Percentiles rank a stretch among this genome's conserved stretches.
phyloP scores from a whole-genome alignment of 345 rosid genomes.

The Arabidopsis suecica region DNA sequence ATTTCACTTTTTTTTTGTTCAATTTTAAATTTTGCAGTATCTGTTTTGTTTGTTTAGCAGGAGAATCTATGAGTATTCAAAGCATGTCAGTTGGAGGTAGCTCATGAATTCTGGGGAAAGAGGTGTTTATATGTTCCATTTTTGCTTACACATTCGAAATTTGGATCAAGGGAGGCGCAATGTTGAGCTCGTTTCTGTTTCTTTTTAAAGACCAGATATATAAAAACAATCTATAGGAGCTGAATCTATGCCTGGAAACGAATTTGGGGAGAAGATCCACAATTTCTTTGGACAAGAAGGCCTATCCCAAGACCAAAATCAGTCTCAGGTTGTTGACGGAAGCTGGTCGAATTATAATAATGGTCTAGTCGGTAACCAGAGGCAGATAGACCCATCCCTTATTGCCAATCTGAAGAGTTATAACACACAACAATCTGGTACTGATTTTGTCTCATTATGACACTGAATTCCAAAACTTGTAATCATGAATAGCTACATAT shows the following conservation, averaged over 20 bases:
- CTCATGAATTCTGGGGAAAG: constrained; percentile 43
- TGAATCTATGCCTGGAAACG: constrained; percentile 96
- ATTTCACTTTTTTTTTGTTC: not conserved
- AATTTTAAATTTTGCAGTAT: not conserved
- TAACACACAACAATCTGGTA: constrained; percentile 71
- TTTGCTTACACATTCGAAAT: constrained; percentile 1
- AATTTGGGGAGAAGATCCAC: constrained; percentile 89
- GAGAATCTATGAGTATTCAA: constrained; percentile 7
- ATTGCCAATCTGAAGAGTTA: constrained; percentile 62
- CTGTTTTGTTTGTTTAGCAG: constrained; percentile 32
- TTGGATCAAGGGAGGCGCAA: constrained; percentile 14
- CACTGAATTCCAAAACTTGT: not conserved
- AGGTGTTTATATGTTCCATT: constrained; percentile 37
- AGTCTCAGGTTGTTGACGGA: constrained; percentile 63
- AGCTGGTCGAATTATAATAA: constrained; percentile 66
- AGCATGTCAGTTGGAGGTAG: constrained; percentile 38
- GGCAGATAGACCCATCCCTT: constrained; percentile 62
- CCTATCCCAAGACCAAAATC: constrained; percentile 71
- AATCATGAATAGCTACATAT: constrained; percentile 34
- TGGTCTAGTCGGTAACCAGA: constrained; percentile 66
- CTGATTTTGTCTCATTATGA: constrained; percentile 19
- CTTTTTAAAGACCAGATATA: constrained; percentile 39
- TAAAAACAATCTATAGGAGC: constrained; percentile 46
- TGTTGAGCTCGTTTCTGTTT: constrained; percentile 34
- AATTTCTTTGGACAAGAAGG: constrained; percentile 81